Base-by-base conservation (phyloP, 768 basidiomycete genomes). In the Pleurotus ostreatus region DNA sequence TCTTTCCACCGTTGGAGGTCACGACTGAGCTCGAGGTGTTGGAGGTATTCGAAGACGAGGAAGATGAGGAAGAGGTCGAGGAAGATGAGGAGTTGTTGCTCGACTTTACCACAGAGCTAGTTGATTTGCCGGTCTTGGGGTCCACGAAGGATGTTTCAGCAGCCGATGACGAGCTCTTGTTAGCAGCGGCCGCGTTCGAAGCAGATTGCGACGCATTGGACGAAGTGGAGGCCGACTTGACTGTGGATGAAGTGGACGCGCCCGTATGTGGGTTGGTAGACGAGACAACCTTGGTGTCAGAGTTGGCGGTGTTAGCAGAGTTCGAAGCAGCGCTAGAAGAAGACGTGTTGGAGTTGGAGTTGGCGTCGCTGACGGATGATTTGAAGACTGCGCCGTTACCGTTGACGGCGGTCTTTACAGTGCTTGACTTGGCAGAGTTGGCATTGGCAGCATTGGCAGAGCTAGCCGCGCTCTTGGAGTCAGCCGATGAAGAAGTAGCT, bases 351-450 rank as follows among this genome's bases (percentile, higher is more conserved):
- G 51, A 53, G 20, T 39, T 40, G 20, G 51, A 53, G 13, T 37
- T 39, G 26, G 37, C 41, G 9, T 22, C 25, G 16, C 20, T 53
- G 11, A 40, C 51, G n/a, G 51, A 37, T 11, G 51, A 53, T 22
- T 34, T 13, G 37, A n/a, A 16, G 20, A 41, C 51, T 12, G 16
- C 51, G 39, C 51, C 51, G 34, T 41, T 53, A 23, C 51, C 51
- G 23, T 53, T 53, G 11, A 53, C 51, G 15, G 23, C 51, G 4
- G 51, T 53, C 51, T 53, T 53, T 18, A 53, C 51, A 9, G 51
- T 53, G 51, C 51, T 53, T 37, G 51, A 53, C 39, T 53, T 53
- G 3, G 51, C 51, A 4, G 37, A 40, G 39, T 53, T 53, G 39
- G 51, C 37, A 22, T 53, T 53, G 39, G 51, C 51, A 39, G 20